phyloP scores from a whole-genome alignment of 495 filamentous ascomycete species.

The Penicillium psychrofluorescens region DNA sequence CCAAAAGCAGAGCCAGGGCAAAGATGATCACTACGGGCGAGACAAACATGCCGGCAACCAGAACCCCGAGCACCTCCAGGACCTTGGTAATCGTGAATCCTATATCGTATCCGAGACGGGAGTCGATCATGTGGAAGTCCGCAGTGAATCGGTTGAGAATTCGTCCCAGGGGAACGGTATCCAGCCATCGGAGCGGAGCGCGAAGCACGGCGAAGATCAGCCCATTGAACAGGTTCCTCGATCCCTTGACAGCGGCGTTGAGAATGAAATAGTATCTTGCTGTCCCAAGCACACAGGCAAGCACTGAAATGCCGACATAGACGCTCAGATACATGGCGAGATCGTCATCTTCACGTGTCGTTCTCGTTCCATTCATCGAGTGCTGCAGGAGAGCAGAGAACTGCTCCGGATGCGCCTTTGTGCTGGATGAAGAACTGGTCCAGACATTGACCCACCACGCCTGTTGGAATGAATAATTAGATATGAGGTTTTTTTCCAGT shows the following conservation, averaged over 20 bases:
- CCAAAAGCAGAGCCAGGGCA: conserved; percentile 13
- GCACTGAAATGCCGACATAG: conserved; percentile 56
- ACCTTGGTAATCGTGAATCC: conserved; percentile 45
- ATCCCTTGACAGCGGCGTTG: conserved; percentile 46
- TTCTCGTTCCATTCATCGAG: conserved; percentile 5
- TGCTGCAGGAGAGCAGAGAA: conserved; percentile 11
- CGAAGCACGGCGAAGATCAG: conserved; percentile 60
- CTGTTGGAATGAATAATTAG: conserved; percentile 14
- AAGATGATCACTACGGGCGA: conserved; percentile 25
- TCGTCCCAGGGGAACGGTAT: conserved; percentile 72
- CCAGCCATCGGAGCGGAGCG: conserved; percentile 68
- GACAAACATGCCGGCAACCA: conserved; percentile 25
- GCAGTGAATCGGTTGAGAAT: conserved; percentile 75
- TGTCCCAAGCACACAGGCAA: conserved; percentile 48
- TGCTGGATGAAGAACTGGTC: conserved; percentile 35
- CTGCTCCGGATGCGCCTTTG: conserved; percentile 15
- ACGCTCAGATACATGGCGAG: conserved; percentile 59
- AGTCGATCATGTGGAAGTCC: conserved; percentile 69
- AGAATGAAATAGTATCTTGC: conserved; percentile 53
- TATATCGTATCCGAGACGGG: conserved; percentile 52
- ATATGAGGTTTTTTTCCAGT: not conserved
- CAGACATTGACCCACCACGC: conserved; percentile 68
- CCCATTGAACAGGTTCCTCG: conserved; percentile 55
- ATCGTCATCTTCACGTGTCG: conserved; percentile 3
- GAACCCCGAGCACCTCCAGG: conserved; percentile 21